These are phyloP conservation scores for Didymella keratinophila DNA, from an alignment of 2,329 filamentous ascomycete species.

Conservation along the genomic window DNA sequence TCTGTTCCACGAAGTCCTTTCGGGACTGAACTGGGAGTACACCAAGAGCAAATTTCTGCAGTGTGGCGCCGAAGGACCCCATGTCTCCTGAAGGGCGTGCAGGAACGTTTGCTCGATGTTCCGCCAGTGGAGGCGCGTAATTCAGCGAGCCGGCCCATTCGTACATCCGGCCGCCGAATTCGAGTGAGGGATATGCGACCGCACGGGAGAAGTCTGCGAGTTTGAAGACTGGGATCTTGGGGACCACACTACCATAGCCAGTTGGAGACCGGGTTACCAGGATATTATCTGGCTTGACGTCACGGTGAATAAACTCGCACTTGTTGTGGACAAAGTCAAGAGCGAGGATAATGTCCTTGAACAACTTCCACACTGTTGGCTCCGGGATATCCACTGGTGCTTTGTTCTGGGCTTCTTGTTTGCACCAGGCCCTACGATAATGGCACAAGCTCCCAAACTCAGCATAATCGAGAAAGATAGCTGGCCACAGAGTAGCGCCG, in stretches of 20 bases:
- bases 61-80: conserved; percentile 31
- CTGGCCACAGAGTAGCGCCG: background rate
- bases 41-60: conserved; percentile 31
- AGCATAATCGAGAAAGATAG: background rate
- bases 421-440: conserved; percentile 15
- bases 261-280: conserved; percentile 62
- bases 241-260: conserved; percentile 13
- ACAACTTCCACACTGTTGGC: conserved; percentile 37
- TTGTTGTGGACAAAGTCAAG: conserved; percentile 34
- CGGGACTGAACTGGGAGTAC: conserved; percentile 16
- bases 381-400: conserved; percentile 20
- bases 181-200: background rate
- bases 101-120: background rate
- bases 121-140: conserved; percentile 23
- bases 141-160: conserved; percentile 26
- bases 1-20: background rate
- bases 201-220: conserved; percentile 33
- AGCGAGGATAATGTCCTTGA: conserved; percentile 32
- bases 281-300: conserved; percentile 94
- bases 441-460: background rate
- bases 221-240: conserved; percentile 32
- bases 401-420: conserved; percentile 3
- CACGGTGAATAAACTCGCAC: conserved; percentile 74
- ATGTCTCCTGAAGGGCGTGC: conserved; percentile 30
- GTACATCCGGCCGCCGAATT: background rate